Evolutionary conservation across 148 eudicot species (phyloP), one percentile per base, ranked within the genome.

Genomic region (Silene latifolia): DNA sequence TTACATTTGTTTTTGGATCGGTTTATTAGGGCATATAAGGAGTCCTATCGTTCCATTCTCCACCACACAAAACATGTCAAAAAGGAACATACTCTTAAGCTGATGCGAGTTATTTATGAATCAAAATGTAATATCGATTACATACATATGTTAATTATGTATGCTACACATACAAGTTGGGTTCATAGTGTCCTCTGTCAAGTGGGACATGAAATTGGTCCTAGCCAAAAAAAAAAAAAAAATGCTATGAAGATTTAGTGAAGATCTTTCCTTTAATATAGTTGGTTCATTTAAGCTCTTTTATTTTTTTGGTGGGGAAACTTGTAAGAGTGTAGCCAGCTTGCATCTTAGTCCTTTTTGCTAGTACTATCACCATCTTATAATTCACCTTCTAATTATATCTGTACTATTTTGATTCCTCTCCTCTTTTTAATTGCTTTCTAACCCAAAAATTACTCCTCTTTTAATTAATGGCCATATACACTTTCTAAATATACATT

Each of bases 241-340:
- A 69, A 69, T 20, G 29, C 42, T 13, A 1, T 44, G 44, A 63
- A 63, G 67, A 63, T 63, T 27, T 27, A 63, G 42, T 63, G 67
- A 63, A 29, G 19, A 25, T 29, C 44, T 63, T 63, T 63, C 44
- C 67, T 29, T 63, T 63, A 12, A 27, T 5, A 25, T 25, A 63
- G 67, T 25, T 63, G 67, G 67, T 17, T 63, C 44, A 27, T 63
- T 63, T 63, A 18, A 27, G 3, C 12, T 63, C 18, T 63, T 29
- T 58, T 58, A 3, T 13, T 11, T 11, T 23, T 63, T 63, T 63
- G 42, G 67, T 63, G 42, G 67, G 67, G 67, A 63, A 29, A 63
- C 42, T 63, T 27, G 67, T 63, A 63, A 63, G 67, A 63, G 44
- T 25, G 67, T 42, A 63, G 67, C 19, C 67, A 63, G 19, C 67